Percentiles rank a stretch among this genome's conserved stretches.
Evolutionary conservation across 495 filamentous ascomycete species (phyloP).

Genomic region (Amorphotheca resinae): DNA sequence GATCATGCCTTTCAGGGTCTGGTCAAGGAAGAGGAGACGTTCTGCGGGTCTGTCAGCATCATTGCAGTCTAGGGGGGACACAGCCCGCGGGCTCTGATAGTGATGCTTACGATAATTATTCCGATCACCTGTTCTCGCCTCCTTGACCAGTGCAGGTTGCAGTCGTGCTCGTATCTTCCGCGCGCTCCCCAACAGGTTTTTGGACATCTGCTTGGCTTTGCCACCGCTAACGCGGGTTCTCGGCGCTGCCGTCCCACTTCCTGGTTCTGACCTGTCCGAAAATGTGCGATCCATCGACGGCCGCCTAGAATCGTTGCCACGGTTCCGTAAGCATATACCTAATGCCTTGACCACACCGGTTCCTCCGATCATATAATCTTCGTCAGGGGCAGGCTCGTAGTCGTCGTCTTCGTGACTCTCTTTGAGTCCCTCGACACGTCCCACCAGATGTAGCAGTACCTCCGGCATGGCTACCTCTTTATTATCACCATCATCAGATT

Average conservation of each 20-base stretch:
- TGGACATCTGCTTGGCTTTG: constrained; percentile 86
- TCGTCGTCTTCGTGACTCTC: constrained; percentile 51
- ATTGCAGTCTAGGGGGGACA: constrained; percentile 1
- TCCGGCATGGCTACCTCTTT: constrained; percentile 37
- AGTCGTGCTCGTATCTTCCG: constrained; percentile 75
- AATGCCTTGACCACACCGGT: constrained; percentile 92
- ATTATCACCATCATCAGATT: constrained; percentile 22
- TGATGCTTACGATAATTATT: constrained; percentile 60
- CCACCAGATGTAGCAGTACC: constrained; percentile 41
- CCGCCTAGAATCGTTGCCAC: constrained; percentile 41
- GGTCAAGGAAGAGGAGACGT: constrained; percentile 78
- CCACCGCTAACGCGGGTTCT: constrained; percentile 25
- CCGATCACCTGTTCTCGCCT: constrained; percentile 48
- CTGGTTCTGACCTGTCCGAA: constrained; percentile 10
- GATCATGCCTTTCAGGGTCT: constrained; percentile 82
- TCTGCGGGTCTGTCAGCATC: constrained; percentile 34
- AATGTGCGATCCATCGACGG: constrained; percentile 27
- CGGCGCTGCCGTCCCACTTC: constrained; percentile 17
- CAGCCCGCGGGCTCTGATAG: constrained; percentile 1
- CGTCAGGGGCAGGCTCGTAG: constrained; percentile 65
- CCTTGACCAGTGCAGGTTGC: constrained; percentile 71
- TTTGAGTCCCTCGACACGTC: constrained; percentile 42
- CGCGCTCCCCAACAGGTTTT: constrained; percentile 71
- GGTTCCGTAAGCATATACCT: constrained; percentile 76
- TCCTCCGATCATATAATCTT: constrained; percentile 91